These are phyloP conservation scores for Arthrobotrys musiformis DNA, from an alignment of 2,329 filamentous ascomycete genomes.

Conservation along the genomic window DNA sequence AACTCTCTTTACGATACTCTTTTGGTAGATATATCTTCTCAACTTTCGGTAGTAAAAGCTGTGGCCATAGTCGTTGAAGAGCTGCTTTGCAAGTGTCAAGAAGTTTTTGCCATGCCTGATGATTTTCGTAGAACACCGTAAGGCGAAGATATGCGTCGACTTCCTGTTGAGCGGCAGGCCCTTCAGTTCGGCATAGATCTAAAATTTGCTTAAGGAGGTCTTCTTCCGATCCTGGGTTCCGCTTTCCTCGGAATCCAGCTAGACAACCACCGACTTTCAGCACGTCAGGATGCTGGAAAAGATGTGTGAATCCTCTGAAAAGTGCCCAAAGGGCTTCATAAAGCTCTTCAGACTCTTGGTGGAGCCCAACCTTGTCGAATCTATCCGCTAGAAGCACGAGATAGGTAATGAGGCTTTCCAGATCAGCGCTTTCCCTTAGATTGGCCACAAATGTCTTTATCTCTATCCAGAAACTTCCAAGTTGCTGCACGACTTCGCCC, in stretches of 20 bases:
- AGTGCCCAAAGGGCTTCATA: neutral
- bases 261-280: neutral
- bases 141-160: neutral
- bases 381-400: neutral
- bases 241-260: neutral
- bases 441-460: neutral
- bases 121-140: neutral
- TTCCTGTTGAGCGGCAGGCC: neutral
- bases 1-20: neutral
- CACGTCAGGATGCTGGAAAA: neutral
- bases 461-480: neutral
- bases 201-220: neutral
- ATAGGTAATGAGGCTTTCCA: neutral
- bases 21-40: neutral
- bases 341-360: neutral
- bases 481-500: neutral
- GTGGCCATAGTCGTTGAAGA: neutral
- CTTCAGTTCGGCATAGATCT: neutral
- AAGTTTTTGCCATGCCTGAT: neutral
- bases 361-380: neutral
- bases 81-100: neutral
- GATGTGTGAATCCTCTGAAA: neutral
- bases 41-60: neutral
- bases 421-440: neutral
- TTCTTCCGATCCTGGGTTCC: neutral